A percentile compares a stretch with the other conserved stretches of the same genome.
These are phyloP conservation scores for Papiliotrema laurentii DNA, from an alignment of 1,284 basidiomycete genomes.

Conservation along the genomic window DNA sequence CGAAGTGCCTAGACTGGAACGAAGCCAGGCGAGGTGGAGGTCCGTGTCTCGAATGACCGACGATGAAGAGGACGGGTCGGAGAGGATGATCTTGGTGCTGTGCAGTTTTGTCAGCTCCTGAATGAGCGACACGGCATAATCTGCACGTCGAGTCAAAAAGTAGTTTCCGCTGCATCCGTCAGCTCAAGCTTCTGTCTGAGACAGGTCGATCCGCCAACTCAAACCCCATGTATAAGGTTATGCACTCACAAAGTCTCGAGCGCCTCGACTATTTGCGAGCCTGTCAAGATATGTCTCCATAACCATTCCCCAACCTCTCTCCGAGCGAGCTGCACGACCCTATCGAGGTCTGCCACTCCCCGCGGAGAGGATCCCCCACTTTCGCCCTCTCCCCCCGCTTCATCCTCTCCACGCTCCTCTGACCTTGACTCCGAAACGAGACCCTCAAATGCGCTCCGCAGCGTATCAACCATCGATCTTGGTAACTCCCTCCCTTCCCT, in stretches of 20 bases:
- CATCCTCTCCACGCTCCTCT: constrained; percentile 66
- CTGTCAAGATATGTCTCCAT: constrained; percentile 81
- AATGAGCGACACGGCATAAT: constrained; percentile 74
- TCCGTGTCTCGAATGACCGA: constrained; percentile 82
- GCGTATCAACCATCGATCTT: constrained; percentile 57
- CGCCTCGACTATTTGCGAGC: constrained; percentile 70
- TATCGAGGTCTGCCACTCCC: constrained; percentile 5
- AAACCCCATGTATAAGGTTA: too few species aligned
- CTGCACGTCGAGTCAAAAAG: constrained; percentile 80
- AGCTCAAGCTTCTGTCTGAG: neutral
- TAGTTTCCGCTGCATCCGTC: constrained; percentile 64
- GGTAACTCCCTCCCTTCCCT: constrained; percentile 71
- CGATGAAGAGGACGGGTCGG: constrained; percentile 51
- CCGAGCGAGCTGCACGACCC: constrained; percentile 16
- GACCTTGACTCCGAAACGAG: constrained; percentile 61
- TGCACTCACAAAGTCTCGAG: constrained; percentile 67
- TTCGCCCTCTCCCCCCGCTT: constrained; percentile 53
- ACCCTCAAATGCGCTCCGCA: constrained; percentile 53
- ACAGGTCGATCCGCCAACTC: neutral
- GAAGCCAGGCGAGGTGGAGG: constrained; percentile 70
- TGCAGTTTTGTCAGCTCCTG: constrained; percentile 76
- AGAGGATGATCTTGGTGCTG: constrained; percentile 63
- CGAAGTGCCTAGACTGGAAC: constrained; percentile 75
- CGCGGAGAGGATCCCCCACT: constrained; percentile 24
- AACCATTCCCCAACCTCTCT: constrained; percentile 59